phyloP scores from a whole-genome alignment of 2,329 filamentous ascomycete species.

The Paraconiothyrium brasiliense region DNA sequence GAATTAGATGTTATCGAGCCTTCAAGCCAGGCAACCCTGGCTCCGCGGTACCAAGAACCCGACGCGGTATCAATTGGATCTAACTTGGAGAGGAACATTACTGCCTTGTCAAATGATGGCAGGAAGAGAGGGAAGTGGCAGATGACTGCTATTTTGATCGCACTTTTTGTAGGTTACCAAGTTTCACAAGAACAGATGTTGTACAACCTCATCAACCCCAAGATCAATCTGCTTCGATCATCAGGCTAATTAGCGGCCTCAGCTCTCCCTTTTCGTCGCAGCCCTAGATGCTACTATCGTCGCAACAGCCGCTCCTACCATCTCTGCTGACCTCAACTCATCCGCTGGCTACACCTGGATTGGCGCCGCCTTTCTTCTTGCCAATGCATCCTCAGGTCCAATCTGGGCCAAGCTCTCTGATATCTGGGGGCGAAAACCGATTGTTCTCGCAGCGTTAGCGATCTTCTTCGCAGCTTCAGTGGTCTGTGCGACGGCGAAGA shows the following conservation, averaged over 20 bases:
- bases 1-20: conserved; percentile 23
- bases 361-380: conserved; percentile 76
- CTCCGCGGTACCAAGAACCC: conserved; percentile 6
- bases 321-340: conserved; percentile 70
- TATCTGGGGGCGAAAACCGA: conserved; percentile 67
- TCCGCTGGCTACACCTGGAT: conserved; percentile 81
- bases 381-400: conserved; percentile 71
- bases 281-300: conserved; percentile 65
- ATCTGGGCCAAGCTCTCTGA: conserved; percentile 74
- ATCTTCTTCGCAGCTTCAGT: conserved; percentile 70
- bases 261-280: conserved; percentile 54
- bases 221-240: neutral
- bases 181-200: no score
- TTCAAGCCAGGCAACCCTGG: neutral
- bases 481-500: conserved; percentile 65
- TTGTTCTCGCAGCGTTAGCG: conserved; percentile 60
- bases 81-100: conserved; percentile 14
- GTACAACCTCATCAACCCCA: neutral
- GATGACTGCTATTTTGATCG: conserved; percentile 40
- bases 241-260: neutral
- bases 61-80: conserved; percentile 6
- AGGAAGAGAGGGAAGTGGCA: conserved; percentile 36
- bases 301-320: conserved; percentile 73
- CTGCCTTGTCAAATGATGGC: conserved; percentile 20
- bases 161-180: conserved; percentile 42